Conservation (phyloP, 495 filamentous ascomycete genomes). For the Terfezia claveryi region DNA sequence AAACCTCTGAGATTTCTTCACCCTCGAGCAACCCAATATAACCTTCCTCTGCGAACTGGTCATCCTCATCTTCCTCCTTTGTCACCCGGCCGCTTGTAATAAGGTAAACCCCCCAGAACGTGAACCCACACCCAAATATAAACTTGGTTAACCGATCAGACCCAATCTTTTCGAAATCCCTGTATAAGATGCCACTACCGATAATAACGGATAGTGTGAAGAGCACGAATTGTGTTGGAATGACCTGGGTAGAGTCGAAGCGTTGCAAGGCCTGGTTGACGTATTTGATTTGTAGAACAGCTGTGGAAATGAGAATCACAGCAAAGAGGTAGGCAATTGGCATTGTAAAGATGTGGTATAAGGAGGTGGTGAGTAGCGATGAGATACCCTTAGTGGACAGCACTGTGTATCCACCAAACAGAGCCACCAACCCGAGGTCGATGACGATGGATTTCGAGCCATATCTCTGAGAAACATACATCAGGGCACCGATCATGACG, state of each 20-base stretch:
- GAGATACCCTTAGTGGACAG: slow-evolving; percentile 91
- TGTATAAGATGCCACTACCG: slow-evolving; percentile 76
- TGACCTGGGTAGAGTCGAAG: slow-evolving; percentile 93
- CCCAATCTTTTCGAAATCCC: slow-evolving; percentile 71
- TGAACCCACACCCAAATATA: slow-evolving; percentile 66
- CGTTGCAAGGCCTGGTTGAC: slow-evolving; percentile 83
- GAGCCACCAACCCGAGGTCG: slow-evolving; percentile 73
- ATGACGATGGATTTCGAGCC: slow-evolving; percentile 72
- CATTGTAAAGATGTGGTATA: slow-evolving; percentile 70
- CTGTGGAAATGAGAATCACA: slow-evolving; percentile 55
- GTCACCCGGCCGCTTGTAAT: slow-evolving; percentile 37
- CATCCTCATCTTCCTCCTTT: not conserved
- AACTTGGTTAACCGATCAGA: slow-evolving; percentile 54
- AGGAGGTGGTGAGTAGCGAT: slow-evolving; percentile 70
- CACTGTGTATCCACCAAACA: slow-evolving; percentile 89
- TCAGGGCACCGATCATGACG: slow-evolving; percentile 46
- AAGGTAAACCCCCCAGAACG: slow-evolving; percentile 82
- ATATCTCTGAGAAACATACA: slow-evolving; percentile 62
- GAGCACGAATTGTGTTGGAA: slow-evolving; percentile 87
- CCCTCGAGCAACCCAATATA: too few relatives aligned
- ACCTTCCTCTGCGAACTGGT: too few relatives aligned
- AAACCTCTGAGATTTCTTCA: too few relatives aligned
- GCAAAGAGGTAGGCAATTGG: slow-evolving; percentile 74
- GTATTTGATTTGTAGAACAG: slow-evolving; percentile 87
- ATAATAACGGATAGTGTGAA: slow-evolving; percentile 92